Conservation (phyloP, 2,329 filamentous ascomycete species). For the Trichoderma cornu-damae region DNA sequence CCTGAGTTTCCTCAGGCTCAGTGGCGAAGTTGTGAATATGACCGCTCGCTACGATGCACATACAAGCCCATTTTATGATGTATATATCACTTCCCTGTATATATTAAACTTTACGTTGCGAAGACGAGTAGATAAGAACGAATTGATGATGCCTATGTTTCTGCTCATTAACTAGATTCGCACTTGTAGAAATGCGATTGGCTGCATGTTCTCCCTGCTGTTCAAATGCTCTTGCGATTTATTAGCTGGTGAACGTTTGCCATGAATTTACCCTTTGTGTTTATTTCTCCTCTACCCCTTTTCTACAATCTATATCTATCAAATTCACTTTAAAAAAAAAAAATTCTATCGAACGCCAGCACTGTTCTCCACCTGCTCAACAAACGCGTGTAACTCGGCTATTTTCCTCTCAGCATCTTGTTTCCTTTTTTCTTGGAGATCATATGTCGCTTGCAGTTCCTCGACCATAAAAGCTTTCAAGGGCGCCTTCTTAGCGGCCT, state of each 20-base stretch:
- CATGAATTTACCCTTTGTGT: no score
- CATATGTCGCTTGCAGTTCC: constrained; percentile 34
- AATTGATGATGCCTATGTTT: constrained; percentile 7
- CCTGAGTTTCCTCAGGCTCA: neutral
- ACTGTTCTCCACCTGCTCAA: constrained; percentile 11
- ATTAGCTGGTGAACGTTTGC: no score
- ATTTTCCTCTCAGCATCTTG: constrained; percentile 22
- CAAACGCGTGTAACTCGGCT: constrained; percentile 7
- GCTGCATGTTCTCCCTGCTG: neutral
- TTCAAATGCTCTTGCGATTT: no score
- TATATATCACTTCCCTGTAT: constrained; percentile 18
- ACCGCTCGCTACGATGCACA: constrained; percentile 1
- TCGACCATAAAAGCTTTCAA: constrained; percentile 40
- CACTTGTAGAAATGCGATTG: neutral
- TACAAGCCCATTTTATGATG: neutral
- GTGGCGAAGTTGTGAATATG: neutral
- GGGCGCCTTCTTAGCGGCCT: constrained; percentile 32
- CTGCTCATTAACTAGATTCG: neutral
- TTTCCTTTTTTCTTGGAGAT: constrained; percentile 30
- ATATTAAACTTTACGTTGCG: constrained; percentile 15
- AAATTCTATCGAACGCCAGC: neutral
- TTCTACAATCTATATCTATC: no score
- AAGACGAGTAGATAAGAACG: neutral
- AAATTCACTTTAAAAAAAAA: no score
- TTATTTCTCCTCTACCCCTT: no score